Base-by-base conservation (phyloP, 352 stramenopile species). In the Phytophthora pini region DNA sequence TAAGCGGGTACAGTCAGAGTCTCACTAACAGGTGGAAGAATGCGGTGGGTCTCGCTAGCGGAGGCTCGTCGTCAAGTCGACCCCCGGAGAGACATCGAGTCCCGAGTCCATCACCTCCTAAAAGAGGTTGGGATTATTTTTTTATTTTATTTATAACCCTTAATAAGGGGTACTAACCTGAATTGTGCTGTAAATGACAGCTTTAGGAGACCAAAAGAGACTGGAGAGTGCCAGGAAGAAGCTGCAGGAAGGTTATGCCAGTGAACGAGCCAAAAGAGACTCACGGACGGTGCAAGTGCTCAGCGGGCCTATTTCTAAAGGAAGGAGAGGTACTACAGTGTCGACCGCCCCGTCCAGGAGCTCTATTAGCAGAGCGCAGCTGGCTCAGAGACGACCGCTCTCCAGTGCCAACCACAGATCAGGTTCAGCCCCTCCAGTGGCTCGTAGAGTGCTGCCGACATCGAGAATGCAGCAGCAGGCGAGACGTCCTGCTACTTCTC, bases 1-100 rank as follows among this genome's bases (percentile, higher is more conserved):
- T 96, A 43, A 76, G 78, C 34, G 86, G 83, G 22, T 96, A 96
- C 72, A 93, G 84, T 46, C 64, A 75, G 13, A 92, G 69, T n/a
- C 74, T 96, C 56, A 94, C 81, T 15, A 84, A 91, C 59, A 93
- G 92, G 62, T 96, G 88, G 88, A 93, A 90, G 75, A 53, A 57
- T 26, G 65, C 92, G 41, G 79, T 96, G 38, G 88, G 87, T 15
- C 60, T 96, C 11, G 49, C 32, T 22, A 36, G 31, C 31, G 13
- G 11, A 36, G 9, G 8, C 36, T 41, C 44, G 20, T 54, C 46
- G 27, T 34, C 48, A 34, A 64, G 39, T 60, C 59, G 62, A 49
- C 49, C 41, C 20, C 17, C 44, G 13, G 50, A 52, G 43, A 63
- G 45, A 26, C 70, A 47, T 24, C 56, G 56, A 9, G 49, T 53